Base-by-base conservation (phyloP, 345 rosid genomes). In the Rhodamnia rubescens region DNA sequence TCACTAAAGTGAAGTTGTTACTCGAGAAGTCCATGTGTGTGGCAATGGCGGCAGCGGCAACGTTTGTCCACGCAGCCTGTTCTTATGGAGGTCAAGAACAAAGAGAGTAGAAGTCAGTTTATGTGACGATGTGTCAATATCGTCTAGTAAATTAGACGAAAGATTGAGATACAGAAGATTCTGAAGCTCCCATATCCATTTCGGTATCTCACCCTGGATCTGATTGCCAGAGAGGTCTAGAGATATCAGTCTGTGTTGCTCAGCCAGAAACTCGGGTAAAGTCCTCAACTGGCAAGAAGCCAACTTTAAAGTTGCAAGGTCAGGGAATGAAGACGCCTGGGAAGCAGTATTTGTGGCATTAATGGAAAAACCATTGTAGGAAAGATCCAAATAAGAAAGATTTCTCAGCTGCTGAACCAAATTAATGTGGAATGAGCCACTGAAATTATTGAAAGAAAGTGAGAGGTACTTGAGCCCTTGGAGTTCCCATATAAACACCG, bases 221-320 rank as follows among this genome's bases (percentile, higher is more conserved):
- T 87, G 83, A 86, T 94, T 94, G 5, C 83, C 81, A 10, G 95
- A 92, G 75, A 94, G 93, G 85, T 94, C 94, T 3, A 94, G 84
- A 24, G 3, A 0, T 4, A 0, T 0, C 6, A 94, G 29, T 3
- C 1, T 82, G 50, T 85, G 16, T 44, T 87, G 92, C 74, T 82
- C 87, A 18, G 69, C 83, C 56, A 94, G 56, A 22, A 87, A 85
- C 3, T 85, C 85, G 4, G 96, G 95, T 24, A 92, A 83, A 11
- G 5, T 5, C 1, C 8, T 53, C 40, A 94, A 74, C 7, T 88
- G 89, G 88, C 95, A 90, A 0, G 93, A 90, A 58, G 92, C 92
- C 88, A 94, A 53, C 12, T 3, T 81, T 22, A 94, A 11, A 22
- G 83, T 56, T 29, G 6, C 2, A 5, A 94, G 0, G 29, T 61